These are phyloP conservation scores for Dichotomocladium elegans DNA, from an alignment of 371 early-diverging fungal genomes.

Conservation along the genomic window DNA sequence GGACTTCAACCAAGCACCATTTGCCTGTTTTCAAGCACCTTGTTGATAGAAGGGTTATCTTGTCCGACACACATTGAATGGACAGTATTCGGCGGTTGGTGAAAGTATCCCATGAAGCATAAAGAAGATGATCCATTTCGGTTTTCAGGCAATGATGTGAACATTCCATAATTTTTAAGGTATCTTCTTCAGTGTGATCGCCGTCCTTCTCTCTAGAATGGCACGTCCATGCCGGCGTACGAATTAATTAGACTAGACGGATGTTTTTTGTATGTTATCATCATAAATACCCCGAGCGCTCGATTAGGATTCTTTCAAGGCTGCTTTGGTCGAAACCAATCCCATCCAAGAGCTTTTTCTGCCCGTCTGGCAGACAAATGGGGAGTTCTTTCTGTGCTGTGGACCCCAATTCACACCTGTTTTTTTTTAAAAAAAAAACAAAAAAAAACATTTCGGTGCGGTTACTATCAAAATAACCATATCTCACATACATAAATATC, in stretches of 20 bases:
- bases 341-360: conserved; percentile 16
- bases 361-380: conserved; percentile 6
- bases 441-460: no score
- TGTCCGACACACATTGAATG: background rate
- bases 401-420: conserved; percentile 12
- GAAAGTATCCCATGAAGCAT: background rate
- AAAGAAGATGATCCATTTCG: background rate
- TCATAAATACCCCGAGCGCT: conserved; percentile 8
- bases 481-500: background rate
- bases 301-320: background rate
- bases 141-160: conserved; percentile 1
- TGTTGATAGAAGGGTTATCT: background rate
- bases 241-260: no score
- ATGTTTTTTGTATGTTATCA: no score
- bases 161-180: conserved; percentile 1
- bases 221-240: no score
- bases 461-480: background rate
- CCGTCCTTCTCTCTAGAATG: no score
- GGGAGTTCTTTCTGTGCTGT: conserved; percentile 10
- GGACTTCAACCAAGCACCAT: background rate
- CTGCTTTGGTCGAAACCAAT: conserved; percentile 3
- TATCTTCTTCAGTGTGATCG: conserved; percentile 2
- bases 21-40: background rate
- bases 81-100: background rate
- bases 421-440: background rate